Evolutionary conservation across 306 rosid species (phyloP), one percentile per base, ranked within the genome.

Genomic region (Quillaja saponaria): DNA sequence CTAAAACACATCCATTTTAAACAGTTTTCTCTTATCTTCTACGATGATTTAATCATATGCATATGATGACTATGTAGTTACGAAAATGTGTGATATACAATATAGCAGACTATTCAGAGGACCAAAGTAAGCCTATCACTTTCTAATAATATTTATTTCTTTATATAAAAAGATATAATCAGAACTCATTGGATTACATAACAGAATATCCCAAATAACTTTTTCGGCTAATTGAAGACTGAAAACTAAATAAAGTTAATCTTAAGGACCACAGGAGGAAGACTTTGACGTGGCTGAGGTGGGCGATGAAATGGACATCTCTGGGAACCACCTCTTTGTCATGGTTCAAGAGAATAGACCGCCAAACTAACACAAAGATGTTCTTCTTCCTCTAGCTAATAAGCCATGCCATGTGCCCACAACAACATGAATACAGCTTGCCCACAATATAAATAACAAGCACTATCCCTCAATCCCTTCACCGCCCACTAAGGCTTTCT

Each of bases 281-380:
- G n/a, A n/a, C n/a, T 67, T 18, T 33, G 34, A 38, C 34, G 41
- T 25, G 72, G 21, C 3, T 21, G 34, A 13, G 13, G 1, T 10
- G 16, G 39, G 71, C 28, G 13, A 15, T 8, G 68, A 58, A 9
- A 34, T 66, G 49, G 68, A 59, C 50, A 38, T n/a, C n/a, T 13
- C n/a, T 50, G 35, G 33, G 42, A 11, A 17, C 49, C 41, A 69
- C 41, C 33, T 14, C 8, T 58, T 37, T 37, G 40, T 58, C 39
- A 52, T 61, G 13, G 38, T 28, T 19, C 16, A 13, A 61, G 46
- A 61, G 34, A 71, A 58, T 76, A 35, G 81, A 76, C 76, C 60
- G 6, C 69, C 73, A 58, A 70, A 70, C 68, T 53, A 61, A 44
- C 78, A 11, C 41, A 42, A 71, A 61, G 6, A 9, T 52, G 13